These are phyloP conservation scores for Ustilago esculenta DNA, from an alignment of 1,284 basidiomycete genomes.

Conservation along the genomic window DNA sequence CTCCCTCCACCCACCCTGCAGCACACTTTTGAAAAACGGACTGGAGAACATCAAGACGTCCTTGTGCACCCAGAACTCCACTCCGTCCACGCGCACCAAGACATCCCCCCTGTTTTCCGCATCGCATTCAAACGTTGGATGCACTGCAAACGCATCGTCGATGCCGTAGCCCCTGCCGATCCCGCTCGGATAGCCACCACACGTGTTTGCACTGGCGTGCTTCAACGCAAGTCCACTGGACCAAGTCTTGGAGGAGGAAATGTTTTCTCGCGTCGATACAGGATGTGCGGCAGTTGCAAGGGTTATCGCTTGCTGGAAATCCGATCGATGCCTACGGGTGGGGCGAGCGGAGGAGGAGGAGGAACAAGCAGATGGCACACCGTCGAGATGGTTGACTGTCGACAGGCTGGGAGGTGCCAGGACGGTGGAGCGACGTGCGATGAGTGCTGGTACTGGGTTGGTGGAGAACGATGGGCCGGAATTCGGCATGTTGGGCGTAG, in stretches of 20 bases:
- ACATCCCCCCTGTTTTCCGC: conserved; percentile 49
- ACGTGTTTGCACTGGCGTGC: background rate
- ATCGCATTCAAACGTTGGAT: conserved; percentile 34
- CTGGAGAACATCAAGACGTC: conserved; percentile 46
- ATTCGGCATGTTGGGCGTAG: no score
- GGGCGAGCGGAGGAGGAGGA: background rate
- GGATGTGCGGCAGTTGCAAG: conserved; percentile 24
- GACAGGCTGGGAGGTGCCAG: conserved; percentile 27
- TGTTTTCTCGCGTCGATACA: conserved; percentile 27
- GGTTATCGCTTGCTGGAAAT: conserved; percentile 17
- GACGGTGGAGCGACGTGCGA: conserved; percentile 25
- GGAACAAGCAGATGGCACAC: background rate
- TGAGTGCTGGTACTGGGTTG: conserved; percentile 23
- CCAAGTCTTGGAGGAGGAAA: conserved; percentile 29
- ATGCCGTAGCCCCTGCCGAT: no score
- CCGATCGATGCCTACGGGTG: conserved; percentile 5
- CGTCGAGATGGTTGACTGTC: conserved; percentile 27
- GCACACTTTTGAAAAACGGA: conserved; percentile 47
- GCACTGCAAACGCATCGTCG: conserved; percentile 41
- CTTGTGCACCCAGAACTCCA: conserved; percentile 54
- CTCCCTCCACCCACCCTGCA: conserved; percentile 50
- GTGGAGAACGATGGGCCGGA: background rate
- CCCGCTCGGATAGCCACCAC: no score
- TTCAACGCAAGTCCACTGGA: background rate
- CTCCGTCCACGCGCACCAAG: conserved; percentile 35